A percentile compares a stretch with the other conserved stretches of the same genome.
These are phyloP conservation scores for Xerocomus spinulosus DNA, from an alignment of 768 basidiomycete species.

Conservation along the genomic window DNA sequence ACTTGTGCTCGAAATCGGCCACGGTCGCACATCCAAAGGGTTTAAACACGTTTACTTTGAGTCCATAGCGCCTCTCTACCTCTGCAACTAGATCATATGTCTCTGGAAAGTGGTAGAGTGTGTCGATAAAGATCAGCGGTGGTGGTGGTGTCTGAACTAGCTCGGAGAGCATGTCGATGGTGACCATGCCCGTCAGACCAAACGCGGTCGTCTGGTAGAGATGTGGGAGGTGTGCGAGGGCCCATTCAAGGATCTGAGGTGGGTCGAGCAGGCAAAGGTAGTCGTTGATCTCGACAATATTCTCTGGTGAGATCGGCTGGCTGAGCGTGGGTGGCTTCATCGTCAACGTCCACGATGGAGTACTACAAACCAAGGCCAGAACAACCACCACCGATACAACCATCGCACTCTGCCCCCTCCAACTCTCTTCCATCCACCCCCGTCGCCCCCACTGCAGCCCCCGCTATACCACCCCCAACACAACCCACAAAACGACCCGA, in stretches of 20 bases:
- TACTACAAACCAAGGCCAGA: constrained; percentile 29
- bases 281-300: constrained; percentile 67
- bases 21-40: constrained; percentile 67
- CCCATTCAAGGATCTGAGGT: constrained; percentile 85
- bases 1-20: constrained; percentile 71
- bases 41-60: constrained; percentile 70
- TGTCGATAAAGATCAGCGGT: constrained; percentile 94
- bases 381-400: constrained; percentile 15
- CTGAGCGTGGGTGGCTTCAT: constrained; percentile 44
- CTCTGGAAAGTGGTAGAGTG: constrained; percentile 92
- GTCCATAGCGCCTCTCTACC: constrained; percentile 72
- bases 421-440: constrained; percentile 22
- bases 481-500: constrained; percentile 18
- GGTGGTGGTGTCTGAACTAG: constrained; percentile 54
- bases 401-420: constrained; percentile 6
- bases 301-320: constrained; percentile 48
- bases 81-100: constrained; percentile 85
- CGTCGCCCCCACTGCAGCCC: constrained; percentile 7
- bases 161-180: constrained; percentile 92
- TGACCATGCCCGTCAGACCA: constrained; percentile 90
- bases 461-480: constrained; percentile 4
- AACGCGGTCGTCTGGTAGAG: constrained; percentile 96
- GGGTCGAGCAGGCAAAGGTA: constrained; percentile 70
- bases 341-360: constrained; percentile 15
- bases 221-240: constrained; percentile 67